phyloP scores from a whole-genome alignment of 768 basidiomycete genomes.

The Chlorophyllum brunneum region DNA sequence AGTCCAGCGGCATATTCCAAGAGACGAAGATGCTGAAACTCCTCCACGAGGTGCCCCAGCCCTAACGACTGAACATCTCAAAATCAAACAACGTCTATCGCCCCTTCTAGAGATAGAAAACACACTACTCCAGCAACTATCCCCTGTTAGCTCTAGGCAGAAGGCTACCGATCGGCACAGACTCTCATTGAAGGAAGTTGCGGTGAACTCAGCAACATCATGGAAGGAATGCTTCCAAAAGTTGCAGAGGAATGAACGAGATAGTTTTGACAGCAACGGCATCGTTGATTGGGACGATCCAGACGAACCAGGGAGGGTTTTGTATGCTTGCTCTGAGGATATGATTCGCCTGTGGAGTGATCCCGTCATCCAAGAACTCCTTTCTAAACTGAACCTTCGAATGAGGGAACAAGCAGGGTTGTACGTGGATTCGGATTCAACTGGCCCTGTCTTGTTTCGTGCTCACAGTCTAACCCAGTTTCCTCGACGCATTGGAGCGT shows the following conservation, averaged over 20 bases:
- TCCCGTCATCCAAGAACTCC: conserved; percentile 43
- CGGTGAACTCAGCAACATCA: conserved; percentile 44
- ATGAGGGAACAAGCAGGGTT: conserved; percentile 71
- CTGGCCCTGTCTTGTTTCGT: too few relatives aligned
- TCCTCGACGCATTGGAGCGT: conserved; percentile 61
- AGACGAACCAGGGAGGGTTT: conserved; percentile 52
- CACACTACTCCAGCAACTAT: conserved; percentile 52
- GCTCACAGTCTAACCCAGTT: conserved; percentile 37
- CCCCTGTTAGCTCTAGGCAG: conserved; percentile 42
- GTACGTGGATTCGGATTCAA: too few relatives aligned
- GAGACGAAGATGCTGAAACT: conserved; percentile 18
- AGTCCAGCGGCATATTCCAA: conserved; percentile 21
- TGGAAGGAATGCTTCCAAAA: conserved; percentile 54
- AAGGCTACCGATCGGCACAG: conserved; percentile 18
- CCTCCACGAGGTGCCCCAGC: conserved; percentile 27
- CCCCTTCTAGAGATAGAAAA: conserved; percentile 64
- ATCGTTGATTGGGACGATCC: conserved; percentile 43
- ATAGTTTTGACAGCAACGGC: neutral
- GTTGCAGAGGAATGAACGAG: too few relatives aligned
- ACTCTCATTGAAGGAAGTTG: conserved; percentile 39
- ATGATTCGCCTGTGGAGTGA: conserved; percentile 67
- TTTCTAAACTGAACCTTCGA: conserved; percentile 50
- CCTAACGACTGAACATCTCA: conserved; percentile 43
- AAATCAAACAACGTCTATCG: conserved; percentile 53
- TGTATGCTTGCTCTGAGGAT: conserved; percentile 58